Conservation (phyloP, 805 yeast species). For the Spathaspora gorwiae region DNA sequence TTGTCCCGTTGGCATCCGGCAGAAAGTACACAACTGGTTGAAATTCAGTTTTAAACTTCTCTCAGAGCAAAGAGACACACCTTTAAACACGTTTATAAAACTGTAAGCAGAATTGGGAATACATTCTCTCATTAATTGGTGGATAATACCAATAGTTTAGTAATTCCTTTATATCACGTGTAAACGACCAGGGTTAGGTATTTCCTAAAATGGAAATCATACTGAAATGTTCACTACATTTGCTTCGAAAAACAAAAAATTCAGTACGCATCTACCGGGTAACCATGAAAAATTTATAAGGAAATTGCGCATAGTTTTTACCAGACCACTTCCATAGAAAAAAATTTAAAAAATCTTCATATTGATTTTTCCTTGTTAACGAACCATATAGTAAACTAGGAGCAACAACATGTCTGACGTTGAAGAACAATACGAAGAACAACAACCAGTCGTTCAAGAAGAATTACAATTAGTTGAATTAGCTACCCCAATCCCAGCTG, state of each 20-base stretch:
- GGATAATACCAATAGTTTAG: not conserved
- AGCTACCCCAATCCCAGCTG: slow-evolving; percentile 96
- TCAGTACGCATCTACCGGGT: slow-evolving; percentile 15
- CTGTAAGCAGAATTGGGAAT: too few species aligned
- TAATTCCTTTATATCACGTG: slow-evolving; percentile 12
- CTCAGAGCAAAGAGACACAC: too few species aligned
- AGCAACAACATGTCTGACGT: slow-evolving; percentile 68
- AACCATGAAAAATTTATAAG: slow-evolving; percentile 7
- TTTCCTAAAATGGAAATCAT: slow-evolving; percentile 14
- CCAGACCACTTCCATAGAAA: not conserved
- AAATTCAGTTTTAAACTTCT: too few species aligned
- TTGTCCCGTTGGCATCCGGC: too few species aligned
- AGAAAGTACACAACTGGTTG: too few species aligned
- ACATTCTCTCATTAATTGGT: not conserved
- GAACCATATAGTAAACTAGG: not conserved
- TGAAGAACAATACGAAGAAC: slow-evolving; percentile 45
- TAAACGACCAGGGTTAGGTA: slow-evolving; percentile 10
- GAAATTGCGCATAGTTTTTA: not conserved
- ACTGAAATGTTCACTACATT: slow-evolving; percentile 13
- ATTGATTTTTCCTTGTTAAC: not conserved
- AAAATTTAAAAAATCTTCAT: not conserved
- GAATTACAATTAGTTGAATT: slow-evolving; percentile 75
- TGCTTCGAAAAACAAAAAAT: slow-evolving; percentile 6
- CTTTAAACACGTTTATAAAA: too few species aligned
- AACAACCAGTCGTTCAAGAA: slow-evolving; percentile 79